Percentiles rank a stretch among this genome's conserved stretches.
Conservation (phyloP, 2,329 filamentous ascomycete species). For the Talaromyces sp. region DNA sequence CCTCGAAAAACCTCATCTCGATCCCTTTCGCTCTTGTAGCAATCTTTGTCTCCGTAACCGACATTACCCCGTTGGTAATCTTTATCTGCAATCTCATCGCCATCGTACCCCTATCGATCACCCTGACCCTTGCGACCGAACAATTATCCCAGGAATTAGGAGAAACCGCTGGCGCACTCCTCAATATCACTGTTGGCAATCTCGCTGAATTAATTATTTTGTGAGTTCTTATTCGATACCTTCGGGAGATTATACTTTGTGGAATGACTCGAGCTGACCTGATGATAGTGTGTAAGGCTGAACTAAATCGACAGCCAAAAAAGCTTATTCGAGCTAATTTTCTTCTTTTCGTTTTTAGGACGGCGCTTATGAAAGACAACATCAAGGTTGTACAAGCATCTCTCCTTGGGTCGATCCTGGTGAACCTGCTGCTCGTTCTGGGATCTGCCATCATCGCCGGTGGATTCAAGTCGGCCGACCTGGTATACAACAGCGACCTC, state of each 20-base stretch:
- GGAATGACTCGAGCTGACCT: background rate
- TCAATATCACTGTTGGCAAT: slow-evolving; percentile 77
- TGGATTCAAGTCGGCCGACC: slow-evolving; percentile 78
- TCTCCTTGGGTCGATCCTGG: slow-evolving; percentile 79
- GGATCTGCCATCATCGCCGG: slow-evolving; percentile 86
- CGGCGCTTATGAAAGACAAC: slow-evolving; percentile 58
- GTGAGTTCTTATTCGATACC: slow-evolving; percentile 6
- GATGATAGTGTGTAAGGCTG: slow-evolving; percentile 1
- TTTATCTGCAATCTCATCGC: slow-evolving; percentile 63
- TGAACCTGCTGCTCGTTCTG: slow-evolving; percentile 81
- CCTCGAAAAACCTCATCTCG: slow-evolving; percentile 4
- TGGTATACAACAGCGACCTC: slow-evolving; percentile 89
- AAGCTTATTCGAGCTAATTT: background rate
- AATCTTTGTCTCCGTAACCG: slow-evolving; percentile 5
- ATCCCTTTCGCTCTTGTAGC: slow-evolving; percentile 8
- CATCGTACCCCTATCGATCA: slow-evolving; percentile 70
- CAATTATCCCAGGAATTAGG: slow-evolving; percentile 70
- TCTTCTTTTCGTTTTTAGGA: background rate
- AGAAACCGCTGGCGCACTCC: slow-evolving; percentile 68
- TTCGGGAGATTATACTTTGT: background rate
- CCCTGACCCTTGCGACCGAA: slow-evolving; percentile 71
- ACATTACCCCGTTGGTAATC: slow-evolving; percentile 6
- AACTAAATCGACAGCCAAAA: background rate
- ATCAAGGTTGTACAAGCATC: slow-evolving; percentile 89
- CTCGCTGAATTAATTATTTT: slow-evolving; percentile 76